Evolutionary conservation across 768 basidiomycete genomes (phyloP), one percentile per base, ranked within the genome.

Genomic region (Boletus subparvulus): DNA sequence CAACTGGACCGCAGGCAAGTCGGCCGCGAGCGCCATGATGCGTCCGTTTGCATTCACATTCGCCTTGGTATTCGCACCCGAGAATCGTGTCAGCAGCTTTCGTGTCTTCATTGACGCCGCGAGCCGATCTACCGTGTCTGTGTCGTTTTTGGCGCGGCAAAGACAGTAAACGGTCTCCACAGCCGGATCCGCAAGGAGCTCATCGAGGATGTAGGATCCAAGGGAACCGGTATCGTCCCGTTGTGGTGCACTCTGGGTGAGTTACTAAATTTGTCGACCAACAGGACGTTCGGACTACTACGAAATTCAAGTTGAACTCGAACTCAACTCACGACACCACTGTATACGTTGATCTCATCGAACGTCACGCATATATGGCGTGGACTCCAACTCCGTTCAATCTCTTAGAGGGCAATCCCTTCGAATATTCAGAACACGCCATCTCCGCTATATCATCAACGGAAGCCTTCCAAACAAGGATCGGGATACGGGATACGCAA

Each of bases 151-250:
- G 24, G 81, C 82, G 52, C 83, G 77, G 30, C 77, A 81, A 3
- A 84, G 72, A 65, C 79, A 81, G 56, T 81, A 76, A 32, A 84
- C 75, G 11, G 71, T 75, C 37, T 59, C 59, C 35, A 84, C 78
- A 1, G 65, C 51, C 0, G 73, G 58, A 6, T 69, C 69, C 6
- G 67, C 61, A 4, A 78, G 68, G 3, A 84, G 70, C 47, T 78
- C 74, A 35, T 74, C 69, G n/a, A 85, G 74, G 13, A 83, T 74
- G 54, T 82, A 77, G 3, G 81, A 81, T 10, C 83, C 83, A 3
- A 83, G 74, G 2, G 80, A 81, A 1, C 82, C 83, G 6, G 82
- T 82, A 0, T 62, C 4, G 48, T 24, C 61, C 67, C 47, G 8
- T 47, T 21, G 16, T 3, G 14, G 17, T 54, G 35, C 7, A n/a